Evolutionary conservation across 1,284 basidiomycete genomes (phyloP).

Genomic region (Rhodotorula sp.): DNA sequence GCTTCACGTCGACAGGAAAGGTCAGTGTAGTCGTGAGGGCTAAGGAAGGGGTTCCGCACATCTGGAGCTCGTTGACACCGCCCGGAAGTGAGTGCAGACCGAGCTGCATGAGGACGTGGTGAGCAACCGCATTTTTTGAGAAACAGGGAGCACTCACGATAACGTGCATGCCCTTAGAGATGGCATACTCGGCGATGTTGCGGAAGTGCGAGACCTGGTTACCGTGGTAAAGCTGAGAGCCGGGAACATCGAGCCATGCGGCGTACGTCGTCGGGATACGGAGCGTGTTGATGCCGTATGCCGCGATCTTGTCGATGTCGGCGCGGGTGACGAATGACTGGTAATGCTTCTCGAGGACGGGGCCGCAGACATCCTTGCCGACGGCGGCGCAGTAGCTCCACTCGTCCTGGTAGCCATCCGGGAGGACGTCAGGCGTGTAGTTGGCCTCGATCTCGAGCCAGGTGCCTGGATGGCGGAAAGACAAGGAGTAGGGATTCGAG

Average conservation of each 20-base stretch:
- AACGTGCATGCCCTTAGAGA: slow-evolving; percentile 8
- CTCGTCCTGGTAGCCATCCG: slow-evolving; percentile 1
- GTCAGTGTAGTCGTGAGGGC: too few relatives aligned
- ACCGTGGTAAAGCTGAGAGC: background rate
- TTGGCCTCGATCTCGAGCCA: slow-evolving; percentile 1
- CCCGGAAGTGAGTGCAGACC: slow-evolving; percentile 1
- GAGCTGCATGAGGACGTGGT: background rate
- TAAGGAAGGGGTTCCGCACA: too few relatives aligned
- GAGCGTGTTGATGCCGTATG: slow-evolving; percentile 9
- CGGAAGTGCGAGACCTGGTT: background rate
- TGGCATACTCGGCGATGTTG: slow-evolving; percentile 13
- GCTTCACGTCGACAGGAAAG: too few relatives aligned
- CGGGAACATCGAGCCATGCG: background rate
- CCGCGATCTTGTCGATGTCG: slow-evolving; percentile 9
- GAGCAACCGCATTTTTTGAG: too few relatives aligned
- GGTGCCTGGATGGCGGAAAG: background rate
- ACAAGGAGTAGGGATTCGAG: background rate
- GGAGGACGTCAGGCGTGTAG: background rate
- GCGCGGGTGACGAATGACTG: background rate
- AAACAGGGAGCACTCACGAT: background rate
- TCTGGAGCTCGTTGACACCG: background rate
- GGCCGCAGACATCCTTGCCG: slow-evolving; percentile 3
- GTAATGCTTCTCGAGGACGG: slow-evolving; percentile 2
- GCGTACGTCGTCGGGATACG: slow-evolving; percentile 1
- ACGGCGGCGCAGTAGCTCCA: slow-evolving; percentile 8